Base-by-base conservation (phyloP, 192 early-diverging fungal genomes). In the Podila horticola region DNA sequence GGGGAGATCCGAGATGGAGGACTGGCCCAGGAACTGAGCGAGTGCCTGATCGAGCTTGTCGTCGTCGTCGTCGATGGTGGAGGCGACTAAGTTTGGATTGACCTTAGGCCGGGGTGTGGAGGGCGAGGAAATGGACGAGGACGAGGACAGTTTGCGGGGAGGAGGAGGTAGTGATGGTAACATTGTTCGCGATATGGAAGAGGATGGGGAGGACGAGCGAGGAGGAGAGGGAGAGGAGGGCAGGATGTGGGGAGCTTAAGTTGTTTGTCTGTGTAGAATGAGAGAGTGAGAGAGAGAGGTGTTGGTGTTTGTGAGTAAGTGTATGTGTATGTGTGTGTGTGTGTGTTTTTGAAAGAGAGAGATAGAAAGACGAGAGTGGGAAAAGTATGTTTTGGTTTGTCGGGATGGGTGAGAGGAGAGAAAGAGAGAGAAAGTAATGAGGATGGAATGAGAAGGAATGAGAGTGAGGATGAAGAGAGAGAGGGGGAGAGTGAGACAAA, bases 121-220 rank as follows among this genome's bases (percentile, higher is more conserved):
- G 62, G 19, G 59, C 11, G 61, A n/a, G 22, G 41, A 30, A 19
- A 41, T 49, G 31, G 48, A 26, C 17, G 28, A 50, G 11, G 77
- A 67, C 10, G 76, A 58, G 22, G 77, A 69, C 24, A 65, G 41
- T 55, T 73, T 81, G 17, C 77, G 71, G 41, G 77, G 77, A 58
- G 77, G 77, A 61, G 77, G 71, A 33, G 69, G 76, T 15, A 79
- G 33, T 1, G 76, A 79, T 33, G 58, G 70, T 15, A 70, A 68
- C 76, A 79, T 79, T 3, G 33, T 74, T 26, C 19, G 33, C 19
- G 19, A 26, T 22, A 58, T 38, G 41, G 13, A 2, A 29, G 62
- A 58, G 63, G 31, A 29, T 48, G 70, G 58, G 17, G 26, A 41
- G 41, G 59, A 51, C 1, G 31, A 48, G 45, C n/a, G 5, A 29